Base-by-base conservation (phyloP, 2,329 filamentous ascomycete species). In the Hypoxylon sp. region DNA sequence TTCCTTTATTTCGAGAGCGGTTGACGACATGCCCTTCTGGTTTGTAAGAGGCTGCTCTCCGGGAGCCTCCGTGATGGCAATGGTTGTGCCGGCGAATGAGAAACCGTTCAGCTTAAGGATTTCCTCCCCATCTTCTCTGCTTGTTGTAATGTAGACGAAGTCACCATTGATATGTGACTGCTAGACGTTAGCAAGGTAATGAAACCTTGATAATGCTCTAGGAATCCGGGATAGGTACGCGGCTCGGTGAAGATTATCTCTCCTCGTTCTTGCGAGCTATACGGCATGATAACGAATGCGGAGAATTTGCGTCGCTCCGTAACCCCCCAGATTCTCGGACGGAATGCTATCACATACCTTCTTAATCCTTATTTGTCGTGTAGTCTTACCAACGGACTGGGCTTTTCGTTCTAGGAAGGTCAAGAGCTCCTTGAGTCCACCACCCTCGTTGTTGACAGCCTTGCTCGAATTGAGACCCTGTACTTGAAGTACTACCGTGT, bases 341-440 rank as follows among this genome's bases (percentile, higher is more conserved):
- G 77, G 78, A 81, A 80, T 79, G 75, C 74, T 73, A 71, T 81
- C 80, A 92, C 91, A 89, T 92, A 94, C 92, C 90, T 93, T 93
- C 82, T 89, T 90, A 71, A 95, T 90, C 78, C 85, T 89, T 74
- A 92, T 83, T 73, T 84, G 82, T 75, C 86, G 84, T 76, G 82
- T 77, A 68, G 79, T 76, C 77, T 84, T 84, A 66, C 82, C 82
- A 74, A 89, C 83, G 71, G 84, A 81, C 61, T 85, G 85, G 51
- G 91, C 87, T 79, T 93, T 93, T 75, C 90, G 88, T 81, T 94
- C 90, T 70, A 94, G 81, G 77, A 93, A 94, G 56, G 84, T 83
- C 59, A 94, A 79, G 31, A 94, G 83, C 66, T 88, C 87, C 66
- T 86, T 85, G 27, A 92, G 77, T 20, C 92, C 92, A 54, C 91